phyloP scores from a whole-genome alignment of 331 rosid genomes.

The Saraca asoca region DNA sequence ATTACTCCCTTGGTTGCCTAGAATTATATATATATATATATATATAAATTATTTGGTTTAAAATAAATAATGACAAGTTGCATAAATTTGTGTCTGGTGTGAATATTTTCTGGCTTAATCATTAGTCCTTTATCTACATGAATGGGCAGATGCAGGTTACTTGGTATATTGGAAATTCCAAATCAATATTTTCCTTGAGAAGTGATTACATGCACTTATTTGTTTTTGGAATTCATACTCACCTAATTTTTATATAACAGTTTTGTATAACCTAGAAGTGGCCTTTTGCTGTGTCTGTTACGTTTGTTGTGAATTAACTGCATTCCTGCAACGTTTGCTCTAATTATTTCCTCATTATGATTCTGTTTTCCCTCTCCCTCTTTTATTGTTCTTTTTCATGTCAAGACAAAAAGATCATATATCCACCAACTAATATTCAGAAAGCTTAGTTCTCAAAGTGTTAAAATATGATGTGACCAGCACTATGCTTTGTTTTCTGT shows the following conservation, averaged over 20 bases:
- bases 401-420: neutral
- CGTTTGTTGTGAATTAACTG: conserved; percentile 6
- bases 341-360: conserved; percentile 3
- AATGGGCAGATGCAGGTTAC: conserved; percentile 5
- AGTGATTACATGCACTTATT: conserved; percentile 8
- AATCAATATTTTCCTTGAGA: conserved; percentile 7
- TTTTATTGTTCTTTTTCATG: no score
- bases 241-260: conserved; percentile 10
- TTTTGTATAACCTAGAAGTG: conserved; percentile 17
- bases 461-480: conserved; percentile 16
- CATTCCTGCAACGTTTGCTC: conserved; percentile 8
- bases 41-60: no score
- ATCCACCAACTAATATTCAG: conserved; percentile 7
- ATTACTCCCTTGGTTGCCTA: neutral
- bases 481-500: conserved; percentile 8
- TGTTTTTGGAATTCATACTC: conserved; percentile 1
- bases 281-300: conserved; percentile 12
- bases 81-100: neutral
- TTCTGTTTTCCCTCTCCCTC: conserved; percentile 1
- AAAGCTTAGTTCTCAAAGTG: conserved; percentile 18
- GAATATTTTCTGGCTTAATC: conserved; percentile 7
- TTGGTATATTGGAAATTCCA: conserved; percentile 10
- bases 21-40: conserved; percentile 2
- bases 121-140: conserved; percentile 1
- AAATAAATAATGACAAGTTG: no score